Evolutionary conservation across 208 protist genomes (phyloP).

Genomic region (Wallacemonas rigidus): DNA sequence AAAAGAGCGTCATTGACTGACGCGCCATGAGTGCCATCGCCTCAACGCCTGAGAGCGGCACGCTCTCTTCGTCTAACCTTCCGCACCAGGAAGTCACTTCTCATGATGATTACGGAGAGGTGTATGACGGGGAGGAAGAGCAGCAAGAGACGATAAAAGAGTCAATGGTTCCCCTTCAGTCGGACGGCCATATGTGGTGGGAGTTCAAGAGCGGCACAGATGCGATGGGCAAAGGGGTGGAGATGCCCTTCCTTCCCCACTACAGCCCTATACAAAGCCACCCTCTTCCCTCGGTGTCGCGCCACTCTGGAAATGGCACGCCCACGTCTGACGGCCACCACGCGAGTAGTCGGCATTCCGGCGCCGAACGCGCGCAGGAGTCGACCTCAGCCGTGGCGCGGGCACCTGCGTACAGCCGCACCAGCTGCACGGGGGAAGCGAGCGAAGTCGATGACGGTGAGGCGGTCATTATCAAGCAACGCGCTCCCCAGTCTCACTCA

Average conservation of each 20-base stretch:
- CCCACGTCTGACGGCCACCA: too few species aligned
- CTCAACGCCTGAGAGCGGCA: neutral
- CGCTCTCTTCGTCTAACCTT: neutral
- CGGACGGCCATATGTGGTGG: conserved; percentile 10
- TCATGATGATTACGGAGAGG: neutral
- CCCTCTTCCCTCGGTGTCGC: neutral
- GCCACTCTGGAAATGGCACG: neutral
- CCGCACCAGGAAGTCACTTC: neutral
- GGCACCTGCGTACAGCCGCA: too few species aligned
- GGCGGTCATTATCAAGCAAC: too few species aligned
- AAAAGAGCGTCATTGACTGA: neutral
- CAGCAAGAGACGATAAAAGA: conserved; percentile 9
- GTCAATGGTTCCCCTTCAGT: neutral
- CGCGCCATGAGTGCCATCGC: neutral
- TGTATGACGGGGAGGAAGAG: conserved; percentile 1
- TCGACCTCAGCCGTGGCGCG: too few species aligned
- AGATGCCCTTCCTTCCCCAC: conserved; percentile 15
- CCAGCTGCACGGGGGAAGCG: too few species aligned
- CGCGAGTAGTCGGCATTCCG: too few species aligned
- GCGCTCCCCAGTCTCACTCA: too few species aligned
- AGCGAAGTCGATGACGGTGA: too few species aligned
- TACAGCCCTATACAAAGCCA: conserved; percentile 10
- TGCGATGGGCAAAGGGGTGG: conserved; percentile 1
- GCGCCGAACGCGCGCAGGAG: too few species aligned
- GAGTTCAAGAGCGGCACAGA: conserved; percentile 13